phyloP scores from a whole-genome alignment of 805 yeast species.

The Saccharomycopsis babjevae region DNA sequence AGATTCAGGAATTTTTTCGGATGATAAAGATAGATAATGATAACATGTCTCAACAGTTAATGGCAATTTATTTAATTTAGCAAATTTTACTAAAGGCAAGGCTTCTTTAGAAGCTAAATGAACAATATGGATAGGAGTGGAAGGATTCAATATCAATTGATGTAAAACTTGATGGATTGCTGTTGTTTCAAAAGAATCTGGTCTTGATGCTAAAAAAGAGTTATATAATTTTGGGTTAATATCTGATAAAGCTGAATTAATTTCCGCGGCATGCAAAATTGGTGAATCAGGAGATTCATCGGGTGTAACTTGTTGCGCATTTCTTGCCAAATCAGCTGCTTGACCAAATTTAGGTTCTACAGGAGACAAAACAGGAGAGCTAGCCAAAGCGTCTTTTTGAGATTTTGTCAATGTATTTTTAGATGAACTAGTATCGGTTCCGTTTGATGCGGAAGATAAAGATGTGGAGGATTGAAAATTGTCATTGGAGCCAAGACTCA shows the following conservation, averaged over 20 bases:
- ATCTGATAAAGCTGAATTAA: slow-evolving; percentile 31
- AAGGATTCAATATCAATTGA: slow-evolving; percentile 35
- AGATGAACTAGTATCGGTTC: neutral
- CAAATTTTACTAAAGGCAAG: slow-evolving; percentile 63
- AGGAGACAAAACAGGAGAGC: slow-evolving; percentile 45
- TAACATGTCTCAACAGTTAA: slow-evolving; percentile 89
- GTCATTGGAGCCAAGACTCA: slow-evolving; percentile 11
- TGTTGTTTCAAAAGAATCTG: slow-evolving; percentile 77
- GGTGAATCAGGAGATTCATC: slow-evolving; percentile 28
- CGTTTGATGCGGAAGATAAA: slow-evolving; percentile 1
- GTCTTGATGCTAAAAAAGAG: slow-evolving; percentile 74
- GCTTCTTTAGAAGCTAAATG: slow-evolving; percentile 85
- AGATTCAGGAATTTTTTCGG: slow-evolving; percentile 69
- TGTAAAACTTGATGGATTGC: slow-evolving; percentile 68
- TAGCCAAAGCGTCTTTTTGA: slow-evolving; percentile 45
- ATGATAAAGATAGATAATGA: slow-evolving; percentile 71
- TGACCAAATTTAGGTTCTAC: slow-evolving; percentile 48
- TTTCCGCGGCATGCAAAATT: slow-evolving; percentile 33
- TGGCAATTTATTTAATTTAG: slow-evolving; percentile 40
- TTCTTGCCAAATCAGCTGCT: slow-evolving; percentile 20
- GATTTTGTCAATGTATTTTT: slow-evolving; percentile 29
- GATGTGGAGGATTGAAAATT: slow-evolving; percentile 10
- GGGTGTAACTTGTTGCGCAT: neutral
- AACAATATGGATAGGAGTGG: slow-evolving; percentile 73
- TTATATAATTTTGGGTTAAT: slow-evolving; percentile 57